phyloP scores from a whole-genome alignment of 2,329 filamentous ascomycete genomes.

The Ophiocordyceps unilateralis region DNA sequence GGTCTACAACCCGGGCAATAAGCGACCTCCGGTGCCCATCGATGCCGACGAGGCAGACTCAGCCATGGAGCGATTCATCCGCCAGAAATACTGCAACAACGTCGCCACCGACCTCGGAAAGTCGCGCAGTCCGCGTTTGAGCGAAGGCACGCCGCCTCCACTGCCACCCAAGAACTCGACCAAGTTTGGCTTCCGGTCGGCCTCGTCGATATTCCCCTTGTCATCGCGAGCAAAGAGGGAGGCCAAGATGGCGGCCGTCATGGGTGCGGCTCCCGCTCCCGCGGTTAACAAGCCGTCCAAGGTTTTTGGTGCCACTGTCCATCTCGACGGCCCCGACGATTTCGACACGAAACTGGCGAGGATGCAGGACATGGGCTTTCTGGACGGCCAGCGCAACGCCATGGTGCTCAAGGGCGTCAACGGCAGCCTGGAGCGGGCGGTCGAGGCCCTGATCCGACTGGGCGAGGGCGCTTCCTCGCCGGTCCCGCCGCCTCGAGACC shows the following conservation, averaged over 20 bases:
- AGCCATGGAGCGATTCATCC: constrained; percentile 88
- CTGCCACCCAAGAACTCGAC: constrained; percentile 47
- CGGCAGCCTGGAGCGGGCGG: constrained; percentile 70
- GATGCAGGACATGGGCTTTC: constrained; percentile 83
- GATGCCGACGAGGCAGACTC: constrained; percentile 87
- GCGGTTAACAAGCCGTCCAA: constrained; percentile 48
- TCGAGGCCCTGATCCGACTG: constrained; percentile 69
- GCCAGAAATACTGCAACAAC: constrained; percentile 74
- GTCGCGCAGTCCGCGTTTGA: constrained; percentile 30
- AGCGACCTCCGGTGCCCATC: constrained; percentile 68
- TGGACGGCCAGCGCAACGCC: constrained; percentile 63
- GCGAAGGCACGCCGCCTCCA: constrained; percentile 41
- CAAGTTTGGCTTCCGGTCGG: constrained; percentile 39
- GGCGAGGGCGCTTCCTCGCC: constrained; percentile 46
- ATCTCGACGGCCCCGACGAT: constrained; percentile 33
- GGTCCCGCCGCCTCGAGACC: constrained; percentile 25
- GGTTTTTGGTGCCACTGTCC: constrained; percentile 52
- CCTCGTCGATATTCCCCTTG: constrained; percentile 50
- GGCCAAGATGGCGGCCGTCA: constrained; percentile 13
- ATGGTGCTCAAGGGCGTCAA: constrained; percentile 67
- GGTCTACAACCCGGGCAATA: constrained; percentile 72
- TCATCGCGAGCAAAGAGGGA: constrained; percentile 44
- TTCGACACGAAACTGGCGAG: constrained; percentile 61
- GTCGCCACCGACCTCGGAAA: constrained; percentile 18
- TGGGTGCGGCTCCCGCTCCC: constrained; percentile 5